A percentile compares a stretch with the other conserved stretches of the same genome.
These are phyloP conservation scores for Xylaria acuta DNA, from an alignment of 495 filamentous ascomycete genomes.

Conservation along the genomic window DNA sequence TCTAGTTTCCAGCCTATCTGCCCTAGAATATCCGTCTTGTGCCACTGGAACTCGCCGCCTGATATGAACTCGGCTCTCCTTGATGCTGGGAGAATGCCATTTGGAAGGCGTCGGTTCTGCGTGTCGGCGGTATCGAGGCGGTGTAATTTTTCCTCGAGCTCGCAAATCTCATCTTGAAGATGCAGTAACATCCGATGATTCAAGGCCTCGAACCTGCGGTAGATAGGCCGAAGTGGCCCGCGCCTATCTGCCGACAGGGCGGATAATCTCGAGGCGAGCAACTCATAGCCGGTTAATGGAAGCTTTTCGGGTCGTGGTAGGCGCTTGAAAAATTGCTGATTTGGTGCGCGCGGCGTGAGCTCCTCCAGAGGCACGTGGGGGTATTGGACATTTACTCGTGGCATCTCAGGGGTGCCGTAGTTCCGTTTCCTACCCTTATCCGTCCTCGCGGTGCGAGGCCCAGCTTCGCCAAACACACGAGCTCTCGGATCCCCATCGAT, in stretches of 20 bases:
- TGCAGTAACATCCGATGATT: slow-evolving; percentile 87
- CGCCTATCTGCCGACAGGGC: slow-evolving; percentile 36
- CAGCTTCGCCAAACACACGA: slow-evolving; percentile 20
- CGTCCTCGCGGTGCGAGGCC: slow-evolving; percentile 22
- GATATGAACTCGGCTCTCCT: slow-evolving; percentile 69
- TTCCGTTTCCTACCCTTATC: slow-evolving; percentile 31
- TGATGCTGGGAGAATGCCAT: slow-evolving; percentile 65
- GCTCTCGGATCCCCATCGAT: slow-evolving; percentile 36
- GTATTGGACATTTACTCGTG: slow-evolving; percentile 38
- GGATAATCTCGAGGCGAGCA: slow-evolving; percentile 67
- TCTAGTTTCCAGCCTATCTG: slow-evolving; percentile 75
- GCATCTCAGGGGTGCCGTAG: slow-evolving; percentile 46
- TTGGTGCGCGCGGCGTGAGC: slow-evolving; percentile 38
- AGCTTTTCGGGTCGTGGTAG: slow-evolving; percentile 45
- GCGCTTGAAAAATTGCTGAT: slow-evolving; percentile 37
- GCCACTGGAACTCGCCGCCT: slow-evolving; percentile 73
- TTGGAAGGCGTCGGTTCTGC: slow-evolving; percentile 62
- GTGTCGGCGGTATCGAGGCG: slow-evolving; percentile 75
- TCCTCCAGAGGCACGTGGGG: slow-evolving; percentile 39
- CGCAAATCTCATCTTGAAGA: slow-evolving; percentile 84
- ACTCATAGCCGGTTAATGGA: slow-evolving; percentile 67
- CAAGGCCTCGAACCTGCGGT: slow-evolving; percentile 81
- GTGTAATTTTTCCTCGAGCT: slow-evolving; percentile 78
- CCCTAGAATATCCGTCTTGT: slow-evolving; percentile 71
- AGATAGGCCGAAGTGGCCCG: slow-evolving; percentile 67